Evolutionary conservation across 2,329 filamentous ascomycete species (phyloP), one percentile per base, ranked within the genome.

Genomic region (Meredithiella fracta): DNA sequence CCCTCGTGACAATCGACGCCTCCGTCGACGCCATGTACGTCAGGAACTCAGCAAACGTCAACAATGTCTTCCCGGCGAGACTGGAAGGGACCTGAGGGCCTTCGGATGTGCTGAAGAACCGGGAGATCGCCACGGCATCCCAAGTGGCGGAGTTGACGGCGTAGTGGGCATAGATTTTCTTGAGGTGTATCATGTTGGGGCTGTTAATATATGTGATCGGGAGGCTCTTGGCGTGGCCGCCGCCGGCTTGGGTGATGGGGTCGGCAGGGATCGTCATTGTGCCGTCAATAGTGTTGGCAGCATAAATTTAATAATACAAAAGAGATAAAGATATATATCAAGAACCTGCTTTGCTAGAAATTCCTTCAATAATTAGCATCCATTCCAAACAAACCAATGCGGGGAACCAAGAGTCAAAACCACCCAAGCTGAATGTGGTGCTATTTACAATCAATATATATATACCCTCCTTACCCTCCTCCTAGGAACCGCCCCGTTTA

Each of bases 11-110:
- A 37, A 69, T 67, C 44, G 72, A 68, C 56, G 71, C 68, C 11
- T 70, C 69, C 2, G 70, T 59, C 25, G 76, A 79, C 2, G 71
- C 72, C 73, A 81, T 79, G 67, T 78, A 80, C n/a, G 63, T 62
- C 26, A 79, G 62, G 61, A 80, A 80, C 56, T 64, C 69, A 47
- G 66, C 63, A 47, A 78, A 68, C 58, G 75, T 73, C 60, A 78
- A 65, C 31, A 66, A 60, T 6, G 60, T 61, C 42, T 60, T 61
- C 22, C 47, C 55, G 25, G 44, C 52, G 17, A 57, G 47, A 37
- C 47, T 59, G 2, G 60, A 51, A 1, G 60, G 61, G 11, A 63
- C 59, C 14, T 38, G 20, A 15, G 23, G 15, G 17, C 50, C 50
- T n/a, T 26, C 9, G 20, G 44, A 49, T 5, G 44, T 49, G 7